Evolutionary conservation across 306 rosid species (phyloP).

Genomic region (Inga laurina): DNA sequence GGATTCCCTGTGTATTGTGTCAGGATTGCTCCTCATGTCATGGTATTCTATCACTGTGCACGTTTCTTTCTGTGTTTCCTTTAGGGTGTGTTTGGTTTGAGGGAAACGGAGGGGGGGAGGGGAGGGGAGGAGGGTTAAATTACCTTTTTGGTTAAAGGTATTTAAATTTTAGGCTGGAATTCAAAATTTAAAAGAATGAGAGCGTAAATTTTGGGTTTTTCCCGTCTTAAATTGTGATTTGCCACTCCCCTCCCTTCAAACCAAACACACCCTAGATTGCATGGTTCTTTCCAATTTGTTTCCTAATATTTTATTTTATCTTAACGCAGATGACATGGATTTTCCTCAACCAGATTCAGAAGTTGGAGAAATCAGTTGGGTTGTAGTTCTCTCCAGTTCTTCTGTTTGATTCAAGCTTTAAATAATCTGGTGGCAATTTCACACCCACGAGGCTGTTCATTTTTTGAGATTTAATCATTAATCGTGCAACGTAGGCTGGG

Average conservation of each 20-base stretch:
- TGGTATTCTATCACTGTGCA: conserved; percentile 1
- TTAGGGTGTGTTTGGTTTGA: no score
- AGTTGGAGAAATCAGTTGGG: conserved; percentile 1
- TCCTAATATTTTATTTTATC: neutral
- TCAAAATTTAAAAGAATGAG: no score
- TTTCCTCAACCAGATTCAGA: conserved; percentile 6
- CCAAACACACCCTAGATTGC: no score
- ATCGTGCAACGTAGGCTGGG: neutral
- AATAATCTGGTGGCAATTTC: conserved; percentile 11
- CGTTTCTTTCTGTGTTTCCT: neutral
- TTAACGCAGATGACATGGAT: conserved; percentile 15
- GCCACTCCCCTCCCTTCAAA: no score
- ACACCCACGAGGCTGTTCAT: conserved; percentile 5
- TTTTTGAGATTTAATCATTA: neutral
- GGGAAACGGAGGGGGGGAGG: no score
- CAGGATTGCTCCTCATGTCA: conserved; percentile 23
- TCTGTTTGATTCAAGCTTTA: neutral
- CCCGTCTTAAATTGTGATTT: no score
- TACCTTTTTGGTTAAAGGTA: no score
- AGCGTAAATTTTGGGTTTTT: no score
- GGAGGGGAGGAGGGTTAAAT: no score
- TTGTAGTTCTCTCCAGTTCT: neutral
- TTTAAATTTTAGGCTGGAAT: no score
- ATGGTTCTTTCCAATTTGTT: neutral
- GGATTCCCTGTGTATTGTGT: conserved; percentile 17